Base-by-base conservation (phyloP, 345 rosid species). In the Ailanthus altissimus region DNA sequence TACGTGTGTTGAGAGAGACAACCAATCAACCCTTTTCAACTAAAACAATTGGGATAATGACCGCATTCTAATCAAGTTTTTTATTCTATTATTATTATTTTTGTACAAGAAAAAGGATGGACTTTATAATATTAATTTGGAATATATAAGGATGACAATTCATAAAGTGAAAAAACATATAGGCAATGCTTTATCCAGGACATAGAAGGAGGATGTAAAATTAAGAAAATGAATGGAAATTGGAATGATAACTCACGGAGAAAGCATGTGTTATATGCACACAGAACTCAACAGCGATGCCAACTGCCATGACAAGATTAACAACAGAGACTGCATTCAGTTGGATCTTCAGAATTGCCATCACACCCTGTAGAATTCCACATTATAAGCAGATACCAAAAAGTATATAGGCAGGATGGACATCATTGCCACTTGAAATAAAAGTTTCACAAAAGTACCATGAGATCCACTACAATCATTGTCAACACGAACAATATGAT, bases 241-340 rank as follows among this genome's bases (percentile, higher is more conserved):
- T n/a, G 40, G 69, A 74, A 15, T 38, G 66, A 71, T 61, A n/a
- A 77, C 98, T 88, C 26, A 96, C 99, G 51, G 91, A 80, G 88
- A 93, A 96, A 75, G 97, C 94, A 72, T 94, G 95, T 20, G 98
- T 90, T 82, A 91, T 88, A 81, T 96, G 99, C 75, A 96, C 97
- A 53, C 98, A 96, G 80, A 96, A 96, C 90, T 96, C 99, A 47
- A 94, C 97, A 11, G 94, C 93, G 70, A 94, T 94, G 70, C 99
- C 98, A 66, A 94, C 98, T 26, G 99, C 81, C 99, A 96, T 92
- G 72, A 96, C 84, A 64, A 96, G 90, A 89, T 96, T 96, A 75
- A 96, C 99, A 62, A 96, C 97, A 0, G 99, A 96, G 63, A 96
- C 78, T 50, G 99, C 99, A 66, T 96, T 96, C 78, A 96, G 89